Evolutionary conservation across 345 rosid species (phyloP).

Genomic region (Hevea brasiliensis): DNA sequence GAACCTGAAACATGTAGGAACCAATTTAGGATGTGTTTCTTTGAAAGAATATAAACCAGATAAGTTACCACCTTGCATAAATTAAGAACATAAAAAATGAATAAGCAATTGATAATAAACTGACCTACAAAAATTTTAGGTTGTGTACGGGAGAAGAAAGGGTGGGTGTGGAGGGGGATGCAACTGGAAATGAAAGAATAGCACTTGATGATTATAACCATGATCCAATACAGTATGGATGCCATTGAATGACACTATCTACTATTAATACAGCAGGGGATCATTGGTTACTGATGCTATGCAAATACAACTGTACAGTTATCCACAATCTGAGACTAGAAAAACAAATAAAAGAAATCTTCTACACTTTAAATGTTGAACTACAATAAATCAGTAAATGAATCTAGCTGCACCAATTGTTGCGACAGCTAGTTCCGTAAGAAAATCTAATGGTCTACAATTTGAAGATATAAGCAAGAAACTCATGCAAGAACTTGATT

Average conservation of each 20-base stretch:
- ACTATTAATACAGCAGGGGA: background rate
- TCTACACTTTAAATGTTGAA: background rate
- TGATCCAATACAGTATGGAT: background rate
- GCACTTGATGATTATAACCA: background rate
- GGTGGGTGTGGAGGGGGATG: too few relatives aligned
- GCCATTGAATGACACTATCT: background rate
- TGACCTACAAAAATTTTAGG: too few relatives aligned
- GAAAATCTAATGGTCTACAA: background rate
- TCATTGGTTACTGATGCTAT: background rate
- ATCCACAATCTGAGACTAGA: background rate
- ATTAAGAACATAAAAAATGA: background rate
- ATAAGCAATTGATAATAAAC: background rate
- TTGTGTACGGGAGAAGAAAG: background rate
- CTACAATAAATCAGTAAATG: too few relatives aligned
- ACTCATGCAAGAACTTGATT: background rate
- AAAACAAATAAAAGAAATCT: too few relatives aligned
- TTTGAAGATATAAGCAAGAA: background rate
- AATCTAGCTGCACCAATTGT: background rate
- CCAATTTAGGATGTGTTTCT: background rate
- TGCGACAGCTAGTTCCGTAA: background rate
- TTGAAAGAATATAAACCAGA: background rate
- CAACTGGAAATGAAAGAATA: background rate
- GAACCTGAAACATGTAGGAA: constrained; percentile 51
- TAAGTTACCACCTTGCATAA: background rate
- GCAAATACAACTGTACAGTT: background rate